A percentile compares a stretch with the other conserved stretches of the same genome.
phyloP scores from a whole-genome alignment of 768 basidiomycete genomes.

The Boletus tomentosulus region DNA sequence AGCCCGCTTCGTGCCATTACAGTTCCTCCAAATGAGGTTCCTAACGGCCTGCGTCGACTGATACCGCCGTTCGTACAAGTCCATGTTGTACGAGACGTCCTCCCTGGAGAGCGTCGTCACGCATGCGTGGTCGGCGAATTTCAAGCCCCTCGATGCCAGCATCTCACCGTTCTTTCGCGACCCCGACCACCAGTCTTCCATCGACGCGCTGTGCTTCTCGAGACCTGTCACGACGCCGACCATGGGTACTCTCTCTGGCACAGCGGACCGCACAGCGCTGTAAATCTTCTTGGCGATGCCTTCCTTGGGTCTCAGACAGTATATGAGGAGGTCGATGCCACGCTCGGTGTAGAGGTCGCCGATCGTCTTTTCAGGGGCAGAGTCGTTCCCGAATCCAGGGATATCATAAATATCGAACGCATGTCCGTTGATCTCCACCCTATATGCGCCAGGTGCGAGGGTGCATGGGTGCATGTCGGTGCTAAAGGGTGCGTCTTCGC shows the following conservation, averaged over 20 bases:
- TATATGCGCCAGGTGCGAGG: conserved; percentile 18
- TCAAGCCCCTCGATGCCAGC: conserved; percentile 32
- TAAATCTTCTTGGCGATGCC: conserved; percentile 26
- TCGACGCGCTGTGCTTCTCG: conserved; percentile 31
- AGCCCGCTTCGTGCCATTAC: conserved; percentile 27
- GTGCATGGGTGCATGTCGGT: conserved; percentile 32
- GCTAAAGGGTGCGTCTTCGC: conserved; percentile 31
- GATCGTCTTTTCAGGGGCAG: conserved; percentile 22
- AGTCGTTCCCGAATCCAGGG: conserved; percentile 25
- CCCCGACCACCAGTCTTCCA: conserved; percentile 34
- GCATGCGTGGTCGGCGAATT: conserved; percentile 39
- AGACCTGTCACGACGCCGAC: conserved; percentile 36
- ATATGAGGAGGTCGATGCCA: conserved; percentile 30
- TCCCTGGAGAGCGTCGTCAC: conserved; percentile 36
- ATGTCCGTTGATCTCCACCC: conserved; percentile 28
- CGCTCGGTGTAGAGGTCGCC: conserved; percentile 28
- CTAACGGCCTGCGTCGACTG: conserved; percentile 23
- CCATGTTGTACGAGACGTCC: conserved; percentile 31
- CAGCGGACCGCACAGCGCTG: conserved; percentile 25
- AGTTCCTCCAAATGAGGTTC: conserved; percentile 28
- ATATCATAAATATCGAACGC: conserved; percentile 31
- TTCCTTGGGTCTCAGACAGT: conserved; percentile 27
- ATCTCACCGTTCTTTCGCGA: conserved; percentile 28
- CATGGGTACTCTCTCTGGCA: conserved; percentile 34
- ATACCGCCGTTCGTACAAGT: conserved; percentile 31